Conservation (phyloP, 352 stramenopile genomes). For the Phytopythium chamaehyphon region DNA sequence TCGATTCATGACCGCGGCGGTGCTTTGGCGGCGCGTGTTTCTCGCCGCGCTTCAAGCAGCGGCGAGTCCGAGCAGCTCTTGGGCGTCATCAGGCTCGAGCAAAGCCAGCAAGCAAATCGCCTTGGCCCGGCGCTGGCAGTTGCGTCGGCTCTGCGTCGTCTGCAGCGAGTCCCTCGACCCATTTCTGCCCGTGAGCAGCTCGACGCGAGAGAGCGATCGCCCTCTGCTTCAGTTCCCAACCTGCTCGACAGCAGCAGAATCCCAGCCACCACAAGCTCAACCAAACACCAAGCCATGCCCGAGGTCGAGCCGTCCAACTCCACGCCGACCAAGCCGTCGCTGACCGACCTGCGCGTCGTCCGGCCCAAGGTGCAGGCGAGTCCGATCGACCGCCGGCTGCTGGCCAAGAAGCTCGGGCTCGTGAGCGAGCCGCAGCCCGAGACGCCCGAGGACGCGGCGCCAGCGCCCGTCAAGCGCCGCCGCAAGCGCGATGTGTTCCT, state of each 20-base stretch:
- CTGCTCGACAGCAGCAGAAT: no score
- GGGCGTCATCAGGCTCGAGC: neutral
- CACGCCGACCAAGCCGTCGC: neutral
- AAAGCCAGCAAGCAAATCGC: neutral
- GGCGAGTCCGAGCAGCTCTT: neutral
- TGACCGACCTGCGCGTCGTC: constrained; percentile 5
- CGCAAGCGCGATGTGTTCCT: constrained; percentile 24
- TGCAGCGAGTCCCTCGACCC: no score
- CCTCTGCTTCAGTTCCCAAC: no score
- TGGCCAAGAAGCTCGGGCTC: constrained; percentile 4
- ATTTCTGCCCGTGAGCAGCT: no score
- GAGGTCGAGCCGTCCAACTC: neutral
- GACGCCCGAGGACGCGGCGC: neutral
- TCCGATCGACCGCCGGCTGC: constrained; percentile 5
- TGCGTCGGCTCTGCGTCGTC: no score
- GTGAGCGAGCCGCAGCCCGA: neutral
- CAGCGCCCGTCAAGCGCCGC: constrained; percentile 5
- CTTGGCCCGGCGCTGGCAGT: no score
- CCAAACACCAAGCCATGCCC: constrained; percentile 5
- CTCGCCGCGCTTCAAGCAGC: constrained; percentile 1
- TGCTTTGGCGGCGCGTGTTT: neutral
- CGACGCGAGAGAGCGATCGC: no score
- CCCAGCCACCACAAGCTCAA: neutral
- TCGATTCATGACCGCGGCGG: no score
- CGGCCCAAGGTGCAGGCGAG: constrained; percentile 1